phyloP scores from a whole-genome alignment of 2,329 filamentous ascomycete genomes.

The Penicillium psychrosexuale region DNA sequence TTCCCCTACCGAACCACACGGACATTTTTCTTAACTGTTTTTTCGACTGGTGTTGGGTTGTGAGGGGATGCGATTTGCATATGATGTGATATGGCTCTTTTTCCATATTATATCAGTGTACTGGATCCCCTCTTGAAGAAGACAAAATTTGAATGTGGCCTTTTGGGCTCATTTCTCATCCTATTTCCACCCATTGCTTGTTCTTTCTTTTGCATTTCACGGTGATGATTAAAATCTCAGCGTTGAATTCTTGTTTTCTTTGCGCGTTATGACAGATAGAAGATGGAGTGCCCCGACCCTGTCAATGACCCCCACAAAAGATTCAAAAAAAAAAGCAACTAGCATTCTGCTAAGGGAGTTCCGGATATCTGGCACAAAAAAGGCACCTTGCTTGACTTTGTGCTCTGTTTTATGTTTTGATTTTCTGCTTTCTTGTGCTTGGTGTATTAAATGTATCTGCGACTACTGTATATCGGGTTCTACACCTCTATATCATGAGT shows the following conservation, averaged over 20 bases:
- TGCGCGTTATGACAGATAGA: conserved; percentile 43
- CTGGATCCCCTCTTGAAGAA: conserved; percentile 17
- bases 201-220: conserved; percentile 24
- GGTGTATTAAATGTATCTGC: conserved; percentile 22
- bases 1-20: conserved; percentile 7
- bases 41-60: conserved; percentile 5
- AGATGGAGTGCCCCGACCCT: conserved; percentile 47
- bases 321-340: conserved; percentile 53
- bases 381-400: conserved; percentile 35
- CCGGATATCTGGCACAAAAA: conserved; percentile 74
- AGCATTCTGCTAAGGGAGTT: conserved; percentile 56
- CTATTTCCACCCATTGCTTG: conserved; percentile 19
- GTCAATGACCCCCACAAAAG: conserved; percentile 50
- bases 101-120: conserved; percentile 14
- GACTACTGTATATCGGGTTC: conserved; percentile 34
- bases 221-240: conserved; percentile 21
- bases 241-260: conserved; percentile 14
- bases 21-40: conserved; percentile 5
- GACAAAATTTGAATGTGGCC: conserved; percentile 38
- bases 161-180: conserved; percentile 24
- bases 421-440: conserved; percentile 39
- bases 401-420: conserved; percentile 30
- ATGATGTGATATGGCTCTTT: conserved; percentile 25
- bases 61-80: conserved; percentile 8
- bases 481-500: conserved; percentile 21